Conservation (phyloP, 179 eudicot species). For the Pouteria campechiana region DNA sequence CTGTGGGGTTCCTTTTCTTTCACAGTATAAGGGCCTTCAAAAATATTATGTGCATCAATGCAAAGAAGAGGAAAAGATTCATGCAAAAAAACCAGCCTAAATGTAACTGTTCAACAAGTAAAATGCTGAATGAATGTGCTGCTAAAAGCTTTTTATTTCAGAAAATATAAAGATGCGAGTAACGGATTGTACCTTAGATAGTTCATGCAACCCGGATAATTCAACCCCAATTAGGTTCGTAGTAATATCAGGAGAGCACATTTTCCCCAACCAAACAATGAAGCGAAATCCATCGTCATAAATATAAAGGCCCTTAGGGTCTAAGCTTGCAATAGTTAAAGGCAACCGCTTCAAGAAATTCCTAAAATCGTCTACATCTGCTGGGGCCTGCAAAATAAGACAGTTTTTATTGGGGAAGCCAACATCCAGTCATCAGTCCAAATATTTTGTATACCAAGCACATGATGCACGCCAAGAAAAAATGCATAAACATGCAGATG, state of each 20-base stretch:
- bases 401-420: neutral
- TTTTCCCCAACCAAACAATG: slow-evolving; percentile 89
- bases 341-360: slow-evolving; percentile 44
- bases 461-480: slow-evolving; percentile 9
- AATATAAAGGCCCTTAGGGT: slow-evolving; percentile 75
- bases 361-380: slow-evolving; percentile 25
- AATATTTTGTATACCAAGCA: too few relatives aligned
- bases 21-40: too few relatives aligned
- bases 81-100: too few relatives aligned
- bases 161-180: too few relatives aligned
- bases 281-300: slow-evolving; percentile 90
- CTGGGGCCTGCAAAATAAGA: slow-evolving; percentile 27
- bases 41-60: too few relatives aligned
- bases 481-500: neutral
- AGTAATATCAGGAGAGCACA: slow-evolving; percentile 68
- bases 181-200: slow-evolving; percentile 73
- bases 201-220: too few relatives aligned
- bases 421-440: too few relatives aligned
- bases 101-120: too few relatives aligned
- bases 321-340: slow-evolving; percentile 73
- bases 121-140: too few relatives aligned
- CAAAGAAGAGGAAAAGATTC: too few relatives aligned
- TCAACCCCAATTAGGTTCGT: slow-evolving; percentile 61
- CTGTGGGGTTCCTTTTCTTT: too few relatives aligned
- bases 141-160: too few relatives aligned